phyloP scores from a whole-genome alignment of 2,329 filamentous ascomycete genomes.

The Cucurbitaria berberidis region DNA sequence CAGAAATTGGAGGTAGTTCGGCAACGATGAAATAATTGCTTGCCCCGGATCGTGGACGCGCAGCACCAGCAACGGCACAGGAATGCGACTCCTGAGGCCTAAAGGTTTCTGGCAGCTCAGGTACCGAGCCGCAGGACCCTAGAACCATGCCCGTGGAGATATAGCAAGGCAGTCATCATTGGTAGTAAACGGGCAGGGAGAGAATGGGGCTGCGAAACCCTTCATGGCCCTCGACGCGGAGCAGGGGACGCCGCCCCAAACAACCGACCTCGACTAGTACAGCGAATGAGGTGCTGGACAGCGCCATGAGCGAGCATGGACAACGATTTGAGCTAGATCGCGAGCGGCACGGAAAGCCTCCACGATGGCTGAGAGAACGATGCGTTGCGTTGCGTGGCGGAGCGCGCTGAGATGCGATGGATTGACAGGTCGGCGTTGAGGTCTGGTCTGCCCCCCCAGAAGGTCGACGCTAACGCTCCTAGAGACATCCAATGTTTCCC shows the following conservation, averaged over 20 bases:
- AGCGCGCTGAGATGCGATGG: slow-evolving; percentile 22
- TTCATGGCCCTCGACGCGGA: slow-evolving; percentile 27
- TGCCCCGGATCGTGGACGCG: slow-evolving; percentile 41
- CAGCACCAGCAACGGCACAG: slow-evolving; percentile 36
- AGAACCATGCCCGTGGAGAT: slow-evolving; percentile 37
- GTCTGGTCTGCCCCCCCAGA: slow-evolving; percentile 24
- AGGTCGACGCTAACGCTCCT: slow-evolving; percentile 25
- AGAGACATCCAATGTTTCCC: slow-evolving; percentile 5
- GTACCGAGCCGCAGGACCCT: slow-evolving; percentile 41
- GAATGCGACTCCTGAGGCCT: slow-evolving; percentile 40
- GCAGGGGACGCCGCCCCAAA: slow-evolving; percentile 31
- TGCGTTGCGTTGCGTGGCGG: slow-evolving; percentile 27
- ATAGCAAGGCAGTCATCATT: slow-evolving; percentile 42
- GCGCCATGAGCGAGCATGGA: slow-evolving; percentile 24
- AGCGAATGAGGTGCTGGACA: slow-evolving; percentile 28
- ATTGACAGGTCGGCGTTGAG: slow-evolving; percentile 22
- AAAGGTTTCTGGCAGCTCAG: slow-evolving; percentile 33
- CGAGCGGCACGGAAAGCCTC: slow-evolving; percentile 31
- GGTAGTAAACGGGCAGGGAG: slow-evolving; percentile 40
- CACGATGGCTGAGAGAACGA: slow-evolving; percentile 30
- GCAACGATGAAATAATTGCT: slow-evolving; percentile 38
- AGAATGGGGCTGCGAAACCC: slow-evolving; percentile 27
- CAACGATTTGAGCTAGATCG: slow-evolving; percentile 35
- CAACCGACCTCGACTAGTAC: slow-evolving; percentile 20
- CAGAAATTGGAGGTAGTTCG: slow-evolving; percentile 34